Percentiles rank a stretch among this genome's conserved stretches.
These are phyloP conservation scores for Pelargonium fulgidum DNA, from an alignment of 441 rosid species.

Conservation along the genomic window DNA sequence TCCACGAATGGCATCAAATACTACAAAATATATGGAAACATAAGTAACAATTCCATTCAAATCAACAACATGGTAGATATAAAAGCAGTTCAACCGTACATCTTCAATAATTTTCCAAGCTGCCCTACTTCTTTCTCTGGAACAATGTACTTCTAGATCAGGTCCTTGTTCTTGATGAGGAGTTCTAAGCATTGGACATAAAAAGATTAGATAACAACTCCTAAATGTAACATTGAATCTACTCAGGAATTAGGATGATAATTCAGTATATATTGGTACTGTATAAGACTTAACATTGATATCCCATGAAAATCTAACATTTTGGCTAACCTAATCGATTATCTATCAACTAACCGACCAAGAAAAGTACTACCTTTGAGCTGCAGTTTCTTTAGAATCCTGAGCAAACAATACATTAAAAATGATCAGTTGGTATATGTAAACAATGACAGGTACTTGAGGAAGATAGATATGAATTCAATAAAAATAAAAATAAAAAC, in stretches of 20 bases:
- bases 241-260: background rate
- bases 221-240: background rate
- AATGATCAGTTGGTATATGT: constrained; percentile 1
- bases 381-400: constrained; percentile 26
- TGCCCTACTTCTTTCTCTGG: constrained; percentile 77
- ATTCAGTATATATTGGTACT: background rate
- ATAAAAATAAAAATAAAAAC: background rate
- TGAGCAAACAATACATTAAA: constrained; percentile 8
- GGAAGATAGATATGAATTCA: background rate
- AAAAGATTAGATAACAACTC: background rate
- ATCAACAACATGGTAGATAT: constrained; percentile 4
- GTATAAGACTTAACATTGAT: background rate
- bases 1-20: constrained; percentile 86
- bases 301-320: background rate
- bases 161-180: constrained; percentile 34
- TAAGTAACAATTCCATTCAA: background rate
- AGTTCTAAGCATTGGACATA: constrained; percentile 28
- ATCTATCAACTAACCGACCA: background rate
- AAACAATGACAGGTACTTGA: background rate
- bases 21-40: constrained; percentile 32
- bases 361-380: constrained; percentile 22
- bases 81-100: constrained; percentile 30
- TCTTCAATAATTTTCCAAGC: constrained; percentile 80
- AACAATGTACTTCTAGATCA: constrained; percentile 69
- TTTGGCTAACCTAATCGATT: background rate